Base-by-base conservation (phyloP, 164 flowering plant species). In the Nelumbo lutea region DNA sequence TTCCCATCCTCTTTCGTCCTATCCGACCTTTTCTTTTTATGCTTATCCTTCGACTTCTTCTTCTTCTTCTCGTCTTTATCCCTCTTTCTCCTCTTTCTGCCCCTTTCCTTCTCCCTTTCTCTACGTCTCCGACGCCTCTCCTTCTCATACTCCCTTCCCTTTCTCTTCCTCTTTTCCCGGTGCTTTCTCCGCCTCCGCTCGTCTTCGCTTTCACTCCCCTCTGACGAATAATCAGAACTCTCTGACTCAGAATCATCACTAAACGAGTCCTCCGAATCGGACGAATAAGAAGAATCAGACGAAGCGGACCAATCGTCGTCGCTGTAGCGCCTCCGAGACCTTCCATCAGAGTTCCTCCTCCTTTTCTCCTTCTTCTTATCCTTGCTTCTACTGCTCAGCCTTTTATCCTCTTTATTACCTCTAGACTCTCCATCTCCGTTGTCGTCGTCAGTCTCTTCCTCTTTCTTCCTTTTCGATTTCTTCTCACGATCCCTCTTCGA, bases 1-100 rank as follows among this genome's bases (percentile, higher is more conserved):
- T 80, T 87, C 64, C 77, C 86, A 64, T 71, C 79, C 57, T 88
- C 84, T 51, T 79, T 77, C 73, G 81, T 68, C 74, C 82, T 82
- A 79, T 82, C 75, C 83, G 80, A 77, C 68, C 85, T 81, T 78
- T 75, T 75, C 74, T 75, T 71, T 64, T 66, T 76, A 73, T 70
- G 67, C 61, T 70, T 46, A 48, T 58, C 70, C 75, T 66, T 64
- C 68, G 72, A 59, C 59, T 78, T 51, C 63, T 65, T 58, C 72
- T 61, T 69, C 72, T 69, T 66, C 64, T 59, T 61, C 64, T 60
- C 57, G 62, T 72, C 78, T 68, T 51, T 68, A 62, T 69, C 72
- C n/a, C 56, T 68, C 51, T 65, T 64, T 70, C 69, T 68, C 69
- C 67, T 64, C 65, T 67, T 68, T 65, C 52, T 72, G 70, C 66